Percentiles rank a stretch among this genome's conserved stretches.
These are phyloP conservation scores for Epichloe uncinata DNA, from an alignment of 2,329 filamentous ascomycete genomes.

Conservation along the genomic window DNA sequence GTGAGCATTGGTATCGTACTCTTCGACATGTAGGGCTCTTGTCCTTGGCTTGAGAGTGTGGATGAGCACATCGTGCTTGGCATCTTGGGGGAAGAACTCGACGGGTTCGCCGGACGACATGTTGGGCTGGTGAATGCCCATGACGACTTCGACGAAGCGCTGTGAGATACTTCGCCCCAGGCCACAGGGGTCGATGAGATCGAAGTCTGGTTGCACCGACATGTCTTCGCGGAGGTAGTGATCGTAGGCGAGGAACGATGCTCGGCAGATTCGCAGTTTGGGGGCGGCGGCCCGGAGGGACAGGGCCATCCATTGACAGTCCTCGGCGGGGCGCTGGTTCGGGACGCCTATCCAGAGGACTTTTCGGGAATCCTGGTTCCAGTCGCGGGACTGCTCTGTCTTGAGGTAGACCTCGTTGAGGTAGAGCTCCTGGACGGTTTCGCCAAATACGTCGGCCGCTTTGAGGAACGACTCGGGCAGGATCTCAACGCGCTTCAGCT, in stretches of 20 bases:
- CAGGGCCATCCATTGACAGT: constrained; percentile 30
- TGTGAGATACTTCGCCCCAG: constrained; percentile 27
- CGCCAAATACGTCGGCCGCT: constrained; percentile 21
- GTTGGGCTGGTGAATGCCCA: constrained; percentile 25
- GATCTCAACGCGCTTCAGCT: constrained; percentile 30
- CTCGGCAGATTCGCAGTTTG: constrained; percentile 28
- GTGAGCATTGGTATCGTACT: constrained; percentile 24
- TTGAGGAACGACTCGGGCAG: constrained; percentile 21
- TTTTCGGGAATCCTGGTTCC: constrained; percentile 20
- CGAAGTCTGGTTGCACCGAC: constrained; percentile 18
- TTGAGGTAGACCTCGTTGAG: constrained; percentile 33
- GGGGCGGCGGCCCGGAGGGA: constrained; percentile 22
- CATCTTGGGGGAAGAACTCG: constrained; percentile 19
- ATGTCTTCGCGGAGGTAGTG: constrained; percentile 23
- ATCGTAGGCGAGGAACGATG: constrained; percentile 31
- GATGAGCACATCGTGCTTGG: constrained; percentile 14
- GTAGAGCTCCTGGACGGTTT: constrained; percentile 30
- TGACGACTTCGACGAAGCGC: constrained; percentile 33
- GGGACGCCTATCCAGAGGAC: constrained; percentile 33
- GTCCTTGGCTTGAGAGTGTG: constrained; percentile 14
- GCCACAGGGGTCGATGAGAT: constrained; percentile 28
- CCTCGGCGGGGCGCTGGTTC: constrained; percentile 24
- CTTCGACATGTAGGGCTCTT: constrained; percentile 15
- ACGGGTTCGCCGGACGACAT: constrained; percentile 19
- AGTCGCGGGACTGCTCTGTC: constrained; percentile 21